Evolutionary conservation across 2,329 filamentous ascomycete species (phyloP), one percentile per base, ranked within the genome.

Genomic region (Alternaria viburni): DNA sequence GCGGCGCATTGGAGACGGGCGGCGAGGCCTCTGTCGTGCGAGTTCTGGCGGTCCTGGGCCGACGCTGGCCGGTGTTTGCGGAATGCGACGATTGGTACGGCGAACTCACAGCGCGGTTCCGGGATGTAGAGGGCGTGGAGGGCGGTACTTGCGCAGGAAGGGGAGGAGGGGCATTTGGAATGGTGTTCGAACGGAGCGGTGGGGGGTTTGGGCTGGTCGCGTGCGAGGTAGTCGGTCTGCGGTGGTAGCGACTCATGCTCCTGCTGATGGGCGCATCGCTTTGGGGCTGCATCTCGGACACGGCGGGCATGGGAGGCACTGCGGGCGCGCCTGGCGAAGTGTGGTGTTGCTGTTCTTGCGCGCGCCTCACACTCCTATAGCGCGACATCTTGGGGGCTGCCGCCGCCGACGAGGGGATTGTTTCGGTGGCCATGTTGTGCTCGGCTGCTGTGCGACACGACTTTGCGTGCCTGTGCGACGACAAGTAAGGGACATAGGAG

Each of bases 351-450:
- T 73, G 72, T 61, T 81, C 74, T 57, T 81, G 78, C 21, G 80
- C 80, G 65, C 82, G 82, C 62, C 87, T 80, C 59, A 88, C 86
- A 28, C 86, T 87, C 67, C 86, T 82, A 77, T 89, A 89, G 45
- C 87, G 83, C 58, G 86, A 86, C 73, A 87, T 84, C 72, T 86
- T 88, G 56, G 77, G 74, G 57, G 70, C 56, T 61, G 69, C 47
- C 45, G 68, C 63, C 51, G 68, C 64, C 67, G 70, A 61, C 50
- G 74, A 66, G 55, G 68, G 62, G 47, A 74, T 65, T 62, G 68
- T 69, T 59, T 76, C 75, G 69, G 74, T 69, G 43, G 70, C 74
- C 77, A 80, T 80, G 73, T 58, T 73, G 74, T 69, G 65, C 58
- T 61, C 43, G 54, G 59, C 60, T 63, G 67, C 47, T 57, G 66